Percentiles rank a stretch among this genome's conserved stretches.
Evolutionary conservation across 257 asterid species (phyloP).

Genomic region (Solanum lignicaule): DNA sequence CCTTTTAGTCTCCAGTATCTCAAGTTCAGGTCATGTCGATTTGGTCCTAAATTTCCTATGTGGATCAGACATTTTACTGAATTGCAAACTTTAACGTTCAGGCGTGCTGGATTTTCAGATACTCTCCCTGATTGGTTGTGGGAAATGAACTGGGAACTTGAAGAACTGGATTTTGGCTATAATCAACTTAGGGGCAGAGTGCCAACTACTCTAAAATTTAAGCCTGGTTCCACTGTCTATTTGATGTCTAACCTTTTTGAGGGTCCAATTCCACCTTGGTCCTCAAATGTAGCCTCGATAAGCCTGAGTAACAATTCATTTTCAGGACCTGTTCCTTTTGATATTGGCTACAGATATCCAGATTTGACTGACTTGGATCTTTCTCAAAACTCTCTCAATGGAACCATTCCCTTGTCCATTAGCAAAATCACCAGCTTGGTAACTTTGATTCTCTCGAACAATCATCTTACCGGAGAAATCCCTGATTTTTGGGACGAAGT

Average conservation of each 20-base stretch:
- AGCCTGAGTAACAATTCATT: background rate
- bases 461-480: background rate
- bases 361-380: background rate
- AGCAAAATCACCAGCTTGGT: background rate
- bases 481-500: background rate
- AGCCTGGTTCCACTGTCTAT: background rate
- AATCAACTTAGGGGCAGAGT: background rate
- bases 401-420: background rate
- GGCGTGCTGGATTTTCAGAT: background rate
- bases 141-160: background rate
- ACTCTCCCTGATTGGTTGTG: background rate
- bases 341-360: background rate
- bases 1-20: background rate
- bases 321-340: background rate
- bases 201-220: background rate
- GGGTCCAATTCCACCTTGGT: background rate
- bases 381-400: background rate
- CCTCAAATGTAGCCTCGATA: background rate
- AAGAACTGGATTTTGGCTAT: background rate
- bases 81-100: background rate
- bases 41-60: background rate
- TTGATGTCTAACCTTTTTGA: background rate
- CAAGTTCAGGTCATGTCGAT: background rate
- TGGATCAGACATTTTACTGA: background rate
- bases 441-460: background rate